Conservation (phyloP, 2,329 filamentous ascomycete genomes). For the Trichoderma asperellum region DNA sequence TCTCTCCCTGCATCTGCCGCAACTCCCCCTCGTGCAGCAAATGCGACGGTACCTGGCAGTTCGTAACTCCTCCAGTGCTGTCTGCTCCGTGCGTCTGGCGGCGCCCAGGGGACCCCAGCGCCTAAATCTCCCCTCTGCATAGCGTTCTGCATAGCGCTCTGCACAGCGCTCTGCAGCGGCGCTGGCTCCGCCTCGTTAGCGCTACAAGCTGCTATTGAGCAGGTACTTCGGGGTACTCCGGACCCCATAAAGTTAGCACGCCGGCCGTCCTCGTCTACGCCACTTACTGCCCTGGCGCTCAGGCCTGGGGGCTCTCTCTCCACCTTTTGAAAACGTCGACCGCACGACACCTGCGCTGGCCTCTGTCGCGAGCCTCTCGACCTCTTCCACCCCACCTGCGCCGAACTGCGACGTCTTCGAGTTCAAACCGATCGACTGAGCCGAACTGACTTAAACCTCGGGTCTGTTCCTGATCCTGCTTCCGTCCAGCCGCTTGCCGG, state of each 20-base stretch:
- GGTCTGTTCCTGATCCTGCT: not conserved
- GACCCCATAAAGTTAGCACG: conserved; percentile 24
- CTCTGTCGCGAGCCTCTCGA: conserved; percentile 16
- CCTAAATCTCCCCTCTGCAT: not conserved
- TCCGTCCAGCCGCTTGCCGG: not conserved
- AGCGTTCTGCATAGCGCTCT: conserved; percentile 14
- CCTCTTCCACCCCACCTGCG: conserved; percentile 26
- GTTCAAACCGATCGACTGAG: conserved; percentile 19
- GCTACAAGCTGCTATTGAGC: not conserved
- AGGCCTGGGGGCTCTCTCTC: conserved; percentile 9
- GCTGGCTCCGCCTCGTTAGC: not conserved
- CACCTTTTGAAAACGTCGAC: conserved; percentile 29
- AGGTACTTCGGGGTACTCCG: conserved; percentile 30
- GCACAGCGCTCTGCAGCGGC: conserved; percentile 15
- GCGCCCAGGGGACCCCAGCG: conserved; percentile 15
- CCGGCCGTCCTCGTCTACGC: conserved; percentile 18
- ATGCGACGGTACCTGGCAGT: conserved; percentile 26
- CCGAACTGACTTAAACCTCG: conserved; percentile 17
- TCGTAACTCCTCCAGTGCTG: conserved; percentile 21
- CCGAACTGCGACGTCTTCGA: conserved; percentile 18
- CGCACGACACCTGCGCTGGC: conserved; percentile 24
- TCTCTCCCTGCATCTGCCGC: conserved; percentile 30
- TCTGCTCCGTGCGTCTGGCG: conserved; percentile 21
- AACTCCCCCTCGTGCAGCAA: conserved; percentile 16
- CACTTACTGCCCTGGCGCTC: conserved; percentile 18